Evolutionary conservation across 306 rosid genomes (phyloP), one percentile per base, ranked within the genome.

Genomic region (Casuarina equisetifolia): DNA sequence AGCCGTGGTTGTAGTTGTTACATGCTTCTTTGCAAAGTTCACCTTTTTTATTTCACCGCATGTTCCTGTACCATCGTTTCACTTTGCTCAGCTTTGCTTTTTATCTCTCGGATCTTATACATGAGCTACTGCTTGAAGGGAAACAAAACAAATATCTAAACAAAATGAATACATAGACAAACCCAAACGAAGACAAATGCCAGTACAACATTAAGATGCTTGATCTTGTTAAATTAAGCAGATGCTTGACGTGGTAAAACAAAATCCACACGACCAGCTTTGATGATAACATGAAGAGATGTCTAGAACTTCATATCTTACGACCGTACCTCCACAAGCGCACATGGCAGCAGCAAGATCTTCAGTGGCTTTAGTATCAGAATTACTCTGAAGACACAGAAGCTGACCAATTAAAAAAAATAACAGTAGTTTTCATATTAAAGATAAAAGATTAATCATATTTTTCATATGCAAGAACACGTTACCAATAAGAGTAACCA

Each of bases 21-120:
- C 91, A 83, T 95, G 99, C 89, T 95, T 95, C 93, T 95, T 95
- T 1, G 99, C 99, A 80, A 92, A 95, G 79, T 92, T 97, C 78
- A 95, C 81, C 85, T 95, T 95, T 89, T 95, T 95, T 79, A 95
- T 95, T 76, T 95, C 99, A 4, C 99, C 92, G 68, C 99, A 95
- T 79, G 92, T 95, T 95, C 99, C 77, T 95, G 97, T 78, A 95
- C 99, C 99, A 95, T 95, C 16, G 93, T 88, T 85, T 95, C 99
- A 70, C 99, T 95, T 81, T 95, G 99, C 45, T 91, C 97, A 16
- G 99, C 99, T 86, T 95, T 95, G 67, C 92, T 89, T 79, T 95
- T 95, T 59, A 95, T 95, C 85, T 95, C 97, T 64, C 97, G 87
- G 67, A 95, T 91, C 84, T 95, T 95, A 85, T 91, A 92, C 99